A percentile compares a stretch with the other conserved stretches of the same genome.
phyloP scores from a whole-genome alignment of 345 rosid genomes.

The Salix exigua region DNA sequence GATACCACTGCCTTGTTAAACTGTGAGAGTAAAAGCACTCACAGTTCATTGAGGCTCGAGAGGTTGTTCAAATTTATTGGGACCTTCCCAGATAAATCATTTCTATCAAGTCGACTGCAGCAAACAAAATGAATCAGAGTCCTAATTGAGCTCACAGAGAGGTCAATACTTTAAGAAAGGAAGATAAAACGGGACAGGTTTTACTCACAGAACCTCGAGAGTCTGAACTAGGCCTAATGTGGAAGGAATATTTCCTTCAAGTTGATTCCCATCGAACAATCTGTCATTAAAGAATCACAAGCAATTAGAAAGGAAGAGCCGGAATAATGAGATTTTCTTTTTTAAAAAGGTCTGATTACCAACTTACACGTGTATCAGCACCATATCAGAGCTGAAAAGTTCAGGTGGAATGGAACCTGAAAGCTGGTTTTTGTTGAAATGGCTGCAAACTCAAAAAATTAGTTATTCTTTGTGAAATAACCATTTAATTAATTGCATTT shows the following conservation, averaged over 20 bases:
- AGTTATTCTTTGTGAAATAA: background rate
- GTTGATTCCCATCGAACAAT: constrained; percentile 70
- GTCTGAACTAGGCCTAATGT: constrained; percentile 66
- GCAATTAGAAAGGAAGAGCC: constrained; percentile 1
- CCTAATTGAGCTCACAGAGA: background rate
- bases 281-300: constrained; percentile 31
- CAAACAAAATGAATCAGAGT: constrained; percentile 20
- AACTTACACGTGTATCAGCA: constrained; percentile 82
- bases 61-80: constrained; percentile 76
- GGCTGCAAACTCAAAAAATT: constrained; percentile 49
- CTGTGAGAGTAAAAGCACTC: constrained; percentile 22
- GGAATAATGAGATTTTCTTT: no score
- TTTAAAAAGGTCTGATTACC: background rate
- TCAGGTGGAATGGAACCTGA: constrained; percentile 64
- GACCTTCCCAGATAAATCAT: constrained; percentile 53
- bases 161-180: background rate
- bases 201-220: constrained; percentile 97
- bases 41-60: constrained; percentile 67
- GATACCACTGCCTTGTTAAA: background rate
- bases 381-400: constrained; percentile 73
- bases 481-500: background rate
- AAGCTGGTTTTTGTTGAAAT: constrained; percentile 90
- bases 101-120: constrained; percentile 94
- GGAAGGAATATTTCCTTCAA: constrained; percentile 65
- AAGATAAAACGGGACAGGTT: background rate